Base-by-base conservation (phyloP, 768 basidiomycete species). In the Mycena venus region DNA sequence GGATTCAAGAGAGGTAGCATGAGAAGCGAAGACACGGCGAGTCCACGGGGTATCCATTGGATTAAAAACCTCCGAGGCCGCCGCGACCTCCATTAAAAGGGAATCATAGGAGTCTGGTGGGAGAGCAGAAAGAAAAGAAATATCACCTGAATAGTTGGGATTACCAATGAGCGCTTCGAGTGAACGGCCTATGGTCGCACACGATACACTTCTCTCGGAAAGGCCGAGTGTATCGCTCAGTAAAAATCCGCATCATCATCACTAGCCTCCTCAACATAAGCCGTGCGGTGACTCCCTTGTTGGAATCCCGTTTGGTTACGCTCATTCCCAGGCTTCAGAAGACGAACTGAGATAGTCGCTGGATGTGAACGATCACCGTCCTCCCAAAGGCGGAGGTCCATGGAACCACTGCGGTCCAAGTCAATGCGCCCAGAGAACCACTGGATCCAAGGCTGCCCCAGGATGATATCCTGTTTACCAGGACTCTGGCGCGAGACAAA, bases 361-460 rank as follows among this genome's bases (percentile, higher is more conserved):
- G 36, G 31, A 17, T 64, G 29, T 0, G 27, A 44, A 9, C 70
- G 32, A 63, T 77, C 68, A 3, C 80, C 75, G 2, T 75, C 67
- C 23, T 78, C 31, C 80, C 80, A 80, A 4, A 79, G 4, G 1
- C 55, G 23, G 61, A 80, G 74, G 11, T 66, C 49, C 62, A 78
- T 77, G 2, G 49, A 36, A 12, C 78, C 78, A 1, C 32, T 12
- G 0, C 77, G 40, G 3, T 49, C 29, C 19, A 78, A 78, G 25
- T 71, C 51, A n/a, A 79, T 70, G 0, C 44, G 34, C 0, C 76
- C 78, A 2, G 70, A 51, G 38, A 70, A 81, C 80, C 79, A 79
- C 17, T 78, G 72, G 4, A 81, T 69, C 79, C 76, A 79, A 1
- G 80, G 80, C 27, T 80, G 80, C 1, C 78, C 78, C 7, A 80